Evolutionary conservation across 345 rosid genomes (phyloP), one percentile per base, ranked within the genome.

Genomic region (Corymbia maculata): DNA sequence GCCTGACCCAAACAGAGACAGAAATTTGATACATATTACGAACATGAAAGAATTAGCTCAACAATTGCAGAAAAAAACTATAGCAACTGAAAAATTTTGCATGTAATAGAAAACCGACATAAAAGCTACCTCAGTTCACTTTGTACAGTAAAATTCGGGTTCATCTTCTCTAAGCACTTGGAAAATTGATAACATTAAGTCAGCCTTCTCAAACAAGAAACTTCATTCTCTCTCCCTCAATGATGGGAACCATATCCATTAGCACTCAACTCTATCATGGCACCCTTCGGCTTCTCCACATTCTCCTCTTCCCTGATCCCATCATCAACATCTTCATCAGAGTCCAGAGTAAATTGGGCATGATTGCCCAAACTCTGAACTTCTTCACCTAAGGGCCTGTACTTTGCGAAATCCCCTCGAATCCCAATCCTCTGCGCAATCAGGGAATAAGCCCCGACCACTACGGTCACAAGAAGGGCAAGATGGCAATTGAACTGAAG

Each of bases 401-500:
- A 96, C 59, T 12, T 90, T 4, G 88, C 66, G 26, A 89, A 93
- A 85, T 94, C 94, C 80, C 89, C 87, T 50, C 82, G 92, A 87
- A 75, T 55, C 49, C 95, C 95, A 52, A 92, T 90, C 88, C 90
- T 91, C 87, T 90, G 94, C 3, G 91, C 95, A 80, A 93, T 57
- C 26, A 94, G 7, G 13, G 97, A 93, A 91, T 93, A 95, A 55
- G 93, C 87, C n/a, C 88, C 91, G 45, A 91, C 90, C 26, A 91
- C 90, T 88, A 92, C 44, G 57, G 94, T 90, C 91, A 96, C 95
- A 86, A 96, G 91, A 57, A 97, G 86, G 53, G 99, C 98, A 86
- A 97, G 97, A 93, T 96, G 98, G 87, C 95, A 94, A 90, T 97
- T 96, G 52, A 97, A 97, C 93, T 95, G 99, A 89, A 97, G 96